Conservation (phyloP, 1,284 basidiomycete genomes). For the Ustilago hordei region DNA sequence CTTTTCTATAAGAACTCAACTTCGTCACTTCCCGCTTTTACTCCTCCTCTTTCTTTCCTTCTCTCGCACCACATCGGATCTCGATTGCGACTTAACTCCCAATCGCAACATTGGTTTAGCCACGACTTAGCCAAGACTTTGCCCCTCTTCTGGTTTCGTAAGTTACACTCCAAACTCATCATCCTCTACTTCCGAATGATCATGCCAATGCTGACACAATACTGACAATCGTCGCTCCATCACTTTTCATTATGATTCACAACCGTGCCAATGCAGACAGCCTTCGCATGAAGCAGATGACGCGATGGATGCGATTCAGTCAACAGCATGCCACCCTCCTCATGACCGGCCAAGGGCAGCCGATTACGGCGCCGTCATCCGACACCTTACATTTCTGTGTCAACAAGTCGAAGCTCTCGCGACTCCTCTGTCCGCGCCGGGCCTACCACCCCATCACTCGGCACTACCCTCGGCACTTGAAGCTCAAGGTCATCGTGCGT, state of each 20-base stretch:
- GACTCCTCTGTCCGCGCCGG: constrained; percentile 10
- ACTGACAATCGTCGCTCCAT: neutral
- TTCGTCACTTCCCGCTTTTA: neutral
- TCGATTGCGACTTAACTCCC: neutral
- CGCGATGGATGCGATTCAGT: constrained; percentile 3
- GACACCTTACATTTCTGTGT: constrained; percentile 11
- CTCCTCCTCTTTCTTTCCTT: neutral
- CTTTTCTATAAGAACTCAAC: neutral
- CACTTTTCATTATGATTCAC: neutral
- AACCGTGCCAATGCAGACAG: neutral
- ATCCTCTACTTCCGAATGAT: neutral
- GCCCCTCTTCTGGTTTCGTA: neutral
- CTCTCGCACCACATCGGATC: neutral
- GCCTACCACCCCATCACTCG: neutral
- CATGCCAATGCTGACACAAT: no score
- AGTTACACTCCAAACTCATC: neutral
- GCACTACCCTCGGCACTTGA: neutral
- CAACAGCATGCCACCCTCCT: constrained; percentile 3
- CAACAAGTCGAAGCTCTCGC: constrained; percentile 23
- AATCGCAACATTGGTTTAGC: neutral
- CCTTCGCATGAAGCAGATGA: neutral
- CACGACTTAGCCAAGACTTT: neutral
- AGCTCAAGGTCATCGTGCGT: constrained; percentile 10
- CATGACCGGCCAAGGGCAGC: neutral
- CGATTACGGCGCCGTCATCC: constrained; percentile 27